These are phyloP conservation scores for Solanum chacoense DNA, from an alignment of 305 asterid genomes.

Conservation along the genomic window DNA sequence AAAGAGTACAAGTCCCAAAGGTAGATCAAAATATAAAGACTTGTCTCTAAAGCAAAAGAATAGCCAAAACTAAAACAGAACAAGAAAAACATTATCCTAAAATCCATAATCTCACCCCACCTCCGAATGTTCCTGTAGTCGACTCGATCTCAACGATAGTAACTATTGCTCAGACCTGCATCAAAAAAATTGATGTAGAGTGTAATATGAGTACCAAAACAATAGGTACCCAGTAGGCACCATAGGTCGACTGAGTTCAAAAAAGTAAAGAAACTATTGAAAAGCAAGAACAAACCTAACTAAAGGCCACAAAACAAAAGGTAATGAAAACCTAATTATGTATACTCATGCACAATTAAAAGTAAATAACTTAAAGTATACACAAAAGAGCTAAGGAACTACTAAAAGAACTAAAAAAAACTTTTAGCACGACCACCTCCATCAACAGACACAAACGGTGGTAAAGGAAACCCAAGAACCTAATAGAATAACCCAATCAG, in stretches of 20 bases:
- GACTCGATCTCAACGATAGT: neutral
- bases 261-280: neutral
- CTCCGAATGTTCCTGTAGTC: neutral
- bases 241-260: neutral
- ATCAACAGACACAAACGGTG: neutral
- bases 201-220: neutral
- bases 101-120: neutral
- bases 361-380: neutral
- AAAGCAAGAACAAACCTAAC: neutral
- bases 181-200: neutral
- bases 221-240: neutral
- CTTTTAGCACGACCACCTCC: neutral
- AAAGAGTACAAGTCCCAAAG: neutral
- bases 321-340: neutral
- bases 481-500: neutral
- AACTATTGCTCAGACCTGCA: no score
- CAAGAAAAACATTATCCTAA: neutral
- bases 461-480: neutral
- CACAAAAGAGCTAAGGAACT: neutral
- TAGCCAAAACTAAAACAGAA: neutral
- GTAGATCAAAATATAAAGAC: neutral
- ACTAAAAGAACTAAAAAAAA: no score
- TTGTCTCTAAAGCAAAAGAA: no score
- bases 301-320: neutral
- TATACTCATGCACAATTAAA: neutral